Percentiles rank a stretch among this genome's conserved stretches.
Conservation (phyloP, 1,284 basidiomycete genomes). For the Athelia sp. region DNA sequence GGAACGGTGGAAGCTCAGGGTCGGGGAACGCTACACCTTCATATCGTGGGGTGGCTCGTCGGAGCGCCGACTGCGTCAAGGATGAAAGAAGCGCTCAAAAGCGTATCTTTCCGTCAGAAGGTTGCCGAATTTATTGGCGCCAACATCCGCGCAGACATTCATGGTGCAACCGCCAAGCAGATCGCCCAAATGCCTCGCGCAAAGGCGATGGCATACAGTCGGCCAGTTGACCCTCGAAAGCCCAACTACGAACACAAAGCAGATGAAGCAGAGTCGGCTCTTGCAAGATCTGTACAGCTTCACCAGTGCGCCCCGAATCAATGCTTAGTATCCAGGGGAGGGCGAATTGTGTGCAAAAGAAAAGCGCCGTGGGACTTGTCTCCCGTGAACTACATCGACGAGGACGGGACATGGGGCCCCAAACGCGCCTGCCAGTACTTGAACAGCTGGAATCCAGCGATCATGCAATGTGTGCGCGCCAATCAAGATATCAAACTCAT, state of each 20-base stretch:
- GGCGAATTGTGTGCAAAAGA: conserved; percentile 23
- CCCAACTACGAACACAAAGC: neutral
- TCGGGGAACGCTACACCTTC: conserved; percentile 14
- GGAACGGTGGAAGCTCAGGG: conserved; percentile 19
- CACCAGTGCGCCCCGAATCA: neutral
- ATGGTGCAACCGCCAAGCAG: neutral
- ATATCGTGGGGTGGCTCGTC: conserved; percentile 14
- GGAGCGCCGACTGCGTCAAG: neutral
- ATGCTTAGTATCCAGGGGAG: neutral
- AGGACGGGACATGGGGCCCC: conserved; percentile 21
- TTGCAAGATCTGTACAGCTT: neutral
- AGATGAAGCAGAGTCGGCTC: neutral
- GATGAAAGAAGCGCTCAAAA: neutral
- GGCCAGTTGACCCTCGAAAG: neutral
- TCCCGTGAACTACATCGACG: conserved; percentile 14
- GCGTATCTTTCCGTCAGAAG: neutral
- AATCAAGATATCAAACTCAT: conserved; percentile 27
- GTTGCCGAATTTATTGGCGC: neutral
- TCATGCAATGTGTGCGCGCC: conserved; percentile 8
- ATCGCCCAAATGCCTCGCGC: neutral
- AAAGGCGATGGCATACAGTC: neutral
- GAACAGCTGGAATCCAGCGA: conserved; percentile 18
- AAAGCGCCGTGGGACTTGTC: conserved; percentile 25
- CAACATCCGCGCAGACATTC: neutral
- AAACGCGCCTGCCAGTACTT: conserved; percentile 15